Percentiles rank a stretch among this genome's conserved stretches.
Conservation (phyloP, 2,329 filamentous ascomycete species). For the Pleoardoris graminearum region DNA sequence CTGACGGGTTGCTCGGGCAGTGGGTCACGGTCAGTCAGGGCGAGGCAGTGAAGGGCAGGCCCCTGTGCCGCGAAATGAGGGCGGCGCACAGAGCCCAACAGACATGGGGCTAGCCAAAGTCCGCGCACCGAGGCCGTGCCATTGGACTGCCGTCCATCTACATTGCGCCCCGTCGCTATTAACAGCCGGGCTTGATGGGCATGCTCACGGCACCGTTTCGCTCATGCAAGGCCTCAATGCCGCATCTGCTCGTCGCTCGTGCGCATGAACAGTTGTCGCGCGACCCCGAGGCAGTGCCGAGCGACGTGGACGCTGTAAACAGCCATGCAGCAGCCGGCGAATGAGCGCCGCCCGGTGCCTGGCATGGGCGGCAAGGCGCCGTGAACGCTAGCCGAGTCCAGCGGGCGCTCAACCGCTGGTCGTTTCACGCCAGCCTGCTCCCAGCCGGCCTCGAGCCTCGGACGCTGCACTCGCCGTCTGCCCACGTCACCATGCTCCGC, state of each 20-base stretch:
- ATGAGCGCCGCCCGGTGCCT: conserved; percentile 7
- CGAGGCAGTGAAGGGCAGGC: conserved; percentile 3
- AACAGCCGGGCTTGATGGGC: not conserved
- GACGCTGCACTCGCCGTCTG: conserved; percentile 1
- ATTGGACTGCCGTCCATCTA: not conserved
- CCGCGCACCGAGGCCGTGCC: not conserved
- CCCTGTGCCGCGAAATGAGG: conserved; percentile 6
- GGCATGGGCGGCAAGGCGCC: not conserved
- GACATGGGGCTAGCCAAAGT: conserved; percentile 4
- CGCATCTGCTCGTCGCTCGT: too few species aligned
- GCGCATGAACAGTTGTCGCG: too few species aligned
- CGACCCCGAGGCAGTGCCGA: not conserved
- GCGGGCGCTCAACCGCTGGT: not conserved
- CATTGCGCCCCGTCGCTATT: conserved; percentile 5
- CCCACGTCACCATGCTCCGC: not conserved
- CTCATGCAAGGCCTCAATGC: not conserved
- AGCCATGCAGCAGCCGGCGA: not conserved
- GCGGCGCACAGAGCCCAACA: conserved; percentile 2
- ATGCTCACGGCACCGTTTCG: too few species aligned
- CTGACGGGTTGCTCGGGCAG: conserved; percentile 12
- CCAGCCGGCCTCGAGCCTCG: not conserved
- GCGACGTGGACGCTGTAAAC: not conserved
- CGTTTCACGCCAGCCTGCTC: not conserved
- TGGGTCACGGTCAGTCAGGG: conserved; percentile 10
- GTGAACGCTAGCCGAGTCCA: not conserved